Conservation (phyloP, 2,329 filamentous ascomycete species). For the Elsinoe perseae region DNA sequence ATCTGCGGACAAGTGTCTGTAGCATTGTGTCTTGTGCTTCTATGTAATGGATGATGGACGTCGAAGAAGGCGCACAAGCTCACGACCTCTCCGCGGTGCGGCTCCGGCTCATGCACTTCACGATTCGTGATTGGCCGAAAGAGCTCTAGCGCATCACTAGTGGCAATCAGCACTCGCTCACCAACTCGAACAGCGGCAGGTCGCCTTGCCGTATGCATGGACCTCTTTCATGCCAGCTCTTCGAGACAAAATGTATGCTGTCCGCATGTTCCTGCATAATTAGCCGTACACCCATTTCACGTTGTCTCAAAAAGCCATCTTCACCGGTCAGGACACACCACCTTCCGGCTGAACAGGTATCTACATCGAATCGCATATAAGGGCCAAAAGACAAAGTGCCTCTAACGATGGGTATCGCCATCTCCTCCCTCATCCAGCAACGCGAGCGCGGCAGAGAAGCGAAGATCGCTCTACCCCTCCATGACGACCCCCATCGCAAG, state of each 20-base stretch:
- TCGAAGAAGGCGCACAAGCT: not conserved
- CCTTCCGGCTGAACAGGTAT: too few species aligned
- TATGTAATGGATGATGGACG: not conserved
- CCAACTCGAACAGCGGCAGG: not conserved
- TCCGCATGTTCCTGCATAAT: not conserved
- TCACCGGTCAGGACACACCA: not conserved
- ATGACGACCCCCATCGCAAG: not conserved
- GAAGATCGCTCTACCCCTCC: not conserved
- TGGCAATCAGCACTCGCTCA: not conserved
- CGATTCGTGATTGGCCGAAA: not conserved
- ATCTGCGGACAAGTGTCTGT: conserved; percentile 33
- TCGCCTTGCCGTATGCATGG: conserved; percentile 2
- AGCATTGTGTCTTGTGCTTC: conserved; percentile 35
- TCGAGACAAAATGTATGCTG: not conserved
- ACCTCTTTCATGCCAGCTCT: not conserved
- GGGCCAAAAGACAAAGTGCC: not conserved
- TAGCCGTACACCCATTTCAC: not conserved
- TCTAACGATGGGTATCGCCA: not conserved
- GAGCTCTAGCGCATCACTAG: not conserved
- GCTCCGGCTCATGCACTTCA: not conserved
- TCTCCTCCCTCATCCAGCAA: not conserved
- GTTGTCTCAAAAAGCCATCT: not conserved
- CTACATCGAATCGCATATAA: too few species aligned
- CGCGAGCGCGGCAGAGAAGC: not conserved
- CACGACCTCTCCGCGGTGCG: not conserved